Percentiles rank a stretch among this genome's conserved stretches.
These are phyloP conservation scores for Moniliella sp. DNA, from an alignment of 1,284 basidiomycete genomes.

Conservation along the genomic window DNA sequence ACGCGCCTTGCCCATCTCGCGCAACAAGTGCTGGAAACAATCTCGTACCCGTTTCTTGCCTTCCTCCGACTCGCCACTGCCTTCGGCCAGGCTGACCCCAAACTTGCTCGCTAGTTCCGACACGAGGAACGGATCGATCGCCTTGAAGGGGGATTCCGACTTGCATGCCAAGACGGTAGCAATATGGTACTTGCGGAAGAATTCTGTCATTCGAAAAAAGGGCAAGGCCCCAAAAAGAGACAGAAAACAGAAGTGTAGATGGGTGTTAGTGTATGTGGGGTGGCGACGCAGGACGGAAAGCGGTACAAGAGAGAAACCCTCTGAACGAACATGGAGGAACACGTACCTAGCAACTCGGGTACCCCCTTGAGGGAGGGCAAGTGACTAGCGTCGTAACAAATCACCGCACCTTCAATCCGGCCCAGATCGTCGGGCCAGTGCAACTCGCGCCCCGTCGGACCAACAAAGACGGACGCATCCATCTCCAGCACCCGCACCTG, in stretches of 20 bases:
- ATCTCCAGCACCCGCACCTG: conserved; percentile 28
- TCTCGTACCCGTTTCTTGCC: conserved; percentile 26
- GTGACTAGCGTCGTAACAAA: conserved; percentile 24
- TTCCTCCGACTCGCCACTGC: conserved; percentile 13
- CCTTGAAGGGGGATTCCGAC: conserved; percentile 20
- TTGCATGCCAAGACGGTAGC: conserved; percentile 29
- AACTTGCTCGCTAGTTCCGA: conserved; percentile 25
- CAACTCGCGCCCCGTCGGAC: conserved; percentile 18
- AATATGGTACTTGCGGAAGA: no score
- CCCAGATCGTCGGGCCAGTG: conserved; percentile 26
- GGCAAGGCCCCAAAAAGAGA: no score
- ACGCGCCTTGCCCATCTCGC: conserved; percentile 21
- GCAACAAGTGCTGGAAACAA: conserved; percentile 24
- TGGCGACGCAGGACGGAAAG: no score
- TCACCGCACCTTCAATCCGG: conserved; percentile 21
- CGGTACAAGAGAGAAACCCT: no score
- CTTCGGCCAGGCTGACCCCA: conserved; percentile 24
- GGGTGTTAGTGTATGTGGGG: no score
- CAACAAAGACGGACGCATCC: conserved; percentile 19
- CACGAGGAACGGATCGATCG: conserved; percentile 23
- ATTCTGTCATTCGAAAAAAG: no score
- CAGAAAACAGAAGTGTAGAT: no score
- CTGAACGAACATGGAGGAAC: no score
- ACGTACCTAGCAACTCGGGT: conserved; percentile 15
- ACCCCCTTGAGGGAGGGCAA: conserved; percentile 23